Percentiles rank a stretch among this genome's conserved stretches.
Evolutionary conservation across 768 basidiomycete genomes (phyloP).

Genomic region (Mycena capillaripes): DNA sequence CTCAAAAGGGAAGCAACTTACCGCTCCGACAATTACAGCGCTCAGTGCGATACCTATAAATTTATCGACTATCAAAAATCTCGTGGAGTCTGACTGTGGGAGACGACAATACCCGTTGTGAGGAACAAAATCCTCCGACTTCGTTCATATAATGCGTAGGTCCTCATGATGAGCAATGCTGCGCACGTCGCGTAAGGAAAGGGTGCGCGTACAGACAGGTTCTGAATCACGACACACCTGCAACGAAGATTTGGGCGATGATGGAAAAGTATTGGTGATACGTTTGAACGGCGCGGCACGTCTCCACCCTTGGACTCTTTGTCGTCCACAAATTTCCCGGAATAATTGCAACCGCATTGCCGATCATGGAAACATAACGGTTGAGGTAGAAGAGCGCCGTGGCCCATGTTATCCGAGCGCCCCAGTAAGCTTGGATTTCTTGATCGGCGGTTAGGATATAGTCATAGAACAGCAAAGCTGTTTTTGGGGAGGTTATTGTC

Average conservation of each 20-base stretch:
- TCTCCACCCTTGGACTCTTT: slow-evolving; percentile 4
- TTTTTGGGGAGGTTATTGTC: background rate
- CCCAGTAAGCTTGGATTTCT: slow-evolving; percentile 10
- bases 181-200: background rate
- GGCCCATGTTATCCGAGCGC: slow-evolving; percentile 9
- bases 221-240: slow-evolving; percentile 45
- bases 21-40: too few relatives aligned
- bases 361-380: slow-evolving; percentile 39
- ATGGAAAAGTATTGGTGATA: slow-evolving; percentile 53
- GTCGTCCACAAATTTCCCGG: slow-evolving; percentile 42
- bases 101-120: slow-evolving; percentile 40
- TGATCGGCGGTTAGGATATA: background rate
- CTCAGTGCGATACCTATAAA: too few relatives aligned
- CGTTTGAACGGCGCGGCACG: slow-evolving; percentile 45
- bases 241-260: slow-evolving; percentile 50
- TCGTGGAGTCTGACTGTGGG: too few relatives aligned
- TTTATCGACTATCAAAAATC: too few relatives aligned
- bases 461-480: slow-evolving; percentile 25
- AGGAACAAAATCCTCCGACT: slow-evolving; percentile 46
- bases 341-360: slow-evolving; percentile 28
- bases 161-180: slow-evolving; percentile 58
- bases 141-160: slow-evolving; percentile 57
- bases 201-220: background rate
- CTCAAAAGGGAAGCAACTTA: background rate
- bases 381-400: slow-evolving; percentile 38